A percentile compares a stretch with the other conserved stretches of the same genome.
These are phyloP conservation scores for Stenogyne calaminthoides DNA, from an alignment of 305 asterid species.

Conservation along the genomic window DNA sequence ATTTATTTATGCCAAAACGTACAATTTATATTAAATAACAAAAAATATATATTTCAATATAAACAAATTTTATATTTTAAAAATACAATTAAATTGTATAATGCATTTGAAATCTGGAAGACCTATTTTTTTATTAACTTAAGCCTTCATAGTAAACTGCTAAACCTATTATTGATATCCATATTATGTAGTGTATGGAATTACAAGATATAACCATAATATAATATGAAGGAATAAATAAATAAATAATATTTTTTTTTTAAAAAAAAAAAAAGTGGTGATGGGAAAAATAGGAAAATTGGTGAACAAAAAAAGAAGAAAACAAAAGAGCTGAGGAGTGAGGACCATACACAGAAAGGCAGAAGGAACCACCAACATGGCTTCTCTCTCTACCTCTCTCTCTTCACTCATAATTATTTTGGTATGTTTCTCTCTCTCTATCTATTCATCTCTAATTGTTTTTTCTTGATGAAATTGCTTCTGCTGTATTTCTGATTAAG, in stretches of 20 bases:
- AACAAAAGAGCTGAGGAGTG: conserved; percentile 51
- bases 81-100: no score
- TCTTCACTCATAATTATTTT: conserved; percentile 44
- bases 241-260: not conserved
- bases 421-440: conserved; percentile 31
- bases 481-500: conserved; percentile 22
- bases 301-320: conserved; percentile 30
- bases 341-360: conserved; percentile 44
- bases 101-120: no score
- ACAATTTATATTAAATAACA: no score
- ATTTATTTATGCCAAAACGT: no score
- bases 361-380: conserved; percentile 48
- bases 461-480: not conserved
- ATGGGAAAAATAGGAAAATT: conserved; percentile 33
- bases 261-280: conserved; percentile 14
- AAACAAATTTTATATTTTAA: no score
- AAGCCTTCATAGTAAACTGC: no score
- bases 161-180: no score
- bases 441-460: conserved; percentile 3
- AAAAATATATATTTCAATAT: no score
- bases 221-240: not conserved
- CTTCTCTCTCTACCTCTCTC: conserved; percentile 42
- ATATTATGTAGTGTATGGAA: no score
- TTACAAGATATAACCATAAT: no score
- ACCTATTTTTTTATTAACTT: no score